phyloP scores from a whole-genome alignment of 495 filamentous ascomycete genomes.

The Daldinia grandis region DNA sequence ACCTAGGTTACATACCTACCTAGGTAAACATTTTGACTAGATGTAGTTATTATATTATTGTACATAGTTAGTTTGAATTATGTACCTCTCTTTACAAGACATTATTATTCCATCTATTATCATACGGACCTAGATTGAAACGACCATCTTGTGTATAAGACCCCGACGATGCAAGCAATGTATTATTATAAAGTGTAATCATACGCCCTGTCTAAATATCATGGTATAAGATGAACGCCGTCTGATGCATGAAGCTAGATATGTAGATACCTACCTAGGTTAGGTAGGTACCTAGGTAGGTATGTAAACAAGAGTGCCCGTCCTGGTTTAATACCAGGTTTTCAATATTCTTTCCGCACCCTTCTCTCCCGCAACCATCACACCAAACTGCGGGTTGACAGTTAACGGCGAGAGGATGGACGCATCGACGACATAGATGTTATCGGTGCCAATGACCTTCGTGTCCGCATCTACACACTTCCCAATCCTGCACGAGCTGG shows the following conservation, averaged over 20 bases:
- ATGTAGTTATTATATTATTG: too few relatives aligned
- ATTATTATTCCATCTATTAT: too few relatives aligned
- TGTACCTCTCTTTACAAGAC: too few relatives aligned
- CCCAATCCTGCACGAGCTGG: conserved; percentile 50
- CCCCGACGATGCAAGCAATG: neutral
- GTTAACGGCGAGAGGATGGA: conserved; percentile 51
- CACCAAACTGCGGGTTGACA: conserved; percentile 53
- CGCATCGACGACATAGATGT: conserved; percentile 53
- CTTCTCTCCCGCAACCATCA: conserved; percentile 53
- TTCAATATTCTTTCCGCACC: conserved; percentile 49
- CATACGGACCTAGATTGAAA: too few relatives aligned
- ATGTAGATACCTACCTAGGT: too few relatives aligned
- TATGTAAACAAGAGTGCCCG: neutral
- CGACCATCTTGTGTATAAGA: too few relatives aligned
- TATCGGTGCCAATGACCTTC: conserved; percentile 47
- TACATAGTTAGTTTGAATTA: too few relatives aligned
- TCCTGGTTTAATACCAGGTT: conserved; percentile 20
- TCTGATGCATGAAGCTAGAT: neutral
- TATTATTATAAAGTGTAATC: neutral
- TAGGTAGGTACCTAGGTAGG: too few relatives aligned
- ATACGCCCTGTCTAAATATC: neutral
- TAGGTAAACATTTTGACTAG: too few relatives aligned
- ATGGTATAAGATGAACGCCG: conserved; percentile 2
- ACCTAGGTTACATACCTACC: too few relatives aligned
- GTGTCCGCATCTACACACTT: conserved; percentile 49